Evolutionary conservation across 2,329 filamentous ascomycete species (phyloP).

Genomic region (Clonostachys solani): DNA sequence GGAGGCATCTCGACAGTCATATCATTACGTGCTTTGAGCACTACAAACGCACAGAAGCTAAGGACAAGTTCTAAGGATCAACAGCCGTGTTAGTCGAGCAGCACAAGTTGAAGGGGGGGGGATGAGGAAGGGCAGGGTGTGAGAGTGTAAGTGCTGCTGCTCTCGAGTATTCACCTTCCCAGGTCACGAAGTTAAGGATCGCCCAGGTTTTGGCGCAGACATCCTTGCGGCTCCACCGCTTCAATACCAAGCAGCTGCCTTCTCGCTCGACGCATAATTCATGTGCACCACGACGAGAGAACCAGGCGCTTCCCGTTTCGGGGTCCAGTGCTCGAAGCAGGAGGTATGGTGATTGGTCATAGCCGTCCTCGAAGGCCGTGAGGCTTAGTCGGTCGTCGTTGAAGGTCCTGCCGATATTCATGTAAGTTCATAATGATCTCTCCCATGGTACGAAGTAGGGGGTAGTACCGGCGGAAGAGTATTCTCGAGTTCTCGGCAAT

Average conservation of each 20-base stretch:
- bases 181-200: conserved; percentile 50
- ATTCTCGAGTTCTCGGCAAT: conserved; percentile 44
- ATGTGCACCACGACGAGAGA: conserved; percentile 47
- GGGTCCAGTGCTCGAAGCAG: conserved; percentile 37
- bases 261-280: conserved; percentile 49
- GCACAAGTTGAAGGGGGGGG: not conserved
- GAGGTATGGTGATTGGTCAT: conserved; percentile 38
- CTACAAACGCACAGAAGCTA: conserved; percentile 53
- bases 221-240: conserved; percentile 42
- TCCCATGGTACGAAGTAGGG: not conserved
- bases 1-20: conserved; percentile 36
- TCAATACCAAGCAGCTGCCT: conserved; percentile 42
- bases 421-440: too few species aligned
- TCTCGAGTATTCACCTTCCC: conserved; percentile 47
- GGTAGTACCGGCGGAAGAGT: conserved; percentile 47
- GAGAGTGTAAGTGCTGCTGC: not conserved
- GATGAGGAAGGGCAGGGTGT: not conserved
- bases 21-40: conserved; percentile 46
- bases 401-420: conserved; percentile 35
- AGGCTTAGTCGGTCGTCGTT: conserved; percentile 51
- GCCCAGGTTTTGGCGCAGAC: conserved; percentile 47
- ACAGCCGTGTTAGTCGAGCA: not conserved
- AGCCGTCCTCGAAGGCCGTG: conserved; percentile 42
- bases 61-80: conserved; percentile 49
- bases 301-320: conserved; percentile 33